Conservation (phyloP, 306 rosid species). For the Cicer cuneatum region DNA sequence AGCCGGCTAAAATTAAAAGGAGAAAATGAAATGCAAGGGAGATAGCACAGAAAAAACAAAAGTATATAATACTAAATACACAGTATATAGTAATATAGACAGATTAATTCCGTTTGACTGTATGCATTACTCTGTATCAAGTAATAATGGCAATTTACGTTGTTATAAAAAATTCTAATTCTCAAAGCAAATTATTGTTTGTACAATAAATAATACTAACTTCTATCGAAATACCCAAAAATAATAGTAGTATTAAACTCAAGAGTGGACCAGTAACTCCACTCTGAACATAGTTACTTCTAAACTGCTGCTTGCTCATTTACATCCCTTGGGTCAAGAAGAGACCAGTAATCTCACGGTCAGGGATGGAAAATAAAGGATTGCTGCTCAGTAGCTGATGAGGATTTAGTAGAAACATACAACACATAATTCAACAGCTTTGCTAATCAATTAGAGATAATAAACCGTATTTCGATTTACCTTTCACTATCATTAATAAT, state of each 20-base stretch:
- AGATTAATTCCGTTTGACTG: background rate
- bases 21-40: background rate
- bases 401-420: background rate
- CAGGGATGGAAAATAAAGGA: background rate
- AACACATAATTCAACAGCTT: background rate
- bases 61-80: background rate
- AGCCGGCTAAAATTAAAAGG: constrained; percentile 12
- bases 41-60: constrained; percentile 12
- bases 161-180: background rate
- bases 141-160: background rate
- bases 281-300: background rate
- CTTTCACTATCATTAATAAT: constrained; percentile 33
- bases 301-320: background rate
- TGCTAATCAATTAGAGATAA: constrained; percentile 17
- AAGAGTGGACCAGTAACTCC: background rate
- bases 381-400: background rate
- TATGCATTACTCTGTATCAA: background rate
- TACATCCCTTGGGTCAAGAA: background rate
- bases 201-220: background rate
- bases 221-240: background rate
- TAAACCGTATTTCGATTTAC: constrained; percentile 1
- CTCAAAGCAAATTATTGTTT: background rate
- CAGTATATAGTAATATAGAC: background rate
- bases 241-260: background rate
- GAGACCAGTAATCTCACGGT: background rate